phyloP scores from a whole-genome alignment of 345 rosid species.

The Corchorus olitorius region DNA sequence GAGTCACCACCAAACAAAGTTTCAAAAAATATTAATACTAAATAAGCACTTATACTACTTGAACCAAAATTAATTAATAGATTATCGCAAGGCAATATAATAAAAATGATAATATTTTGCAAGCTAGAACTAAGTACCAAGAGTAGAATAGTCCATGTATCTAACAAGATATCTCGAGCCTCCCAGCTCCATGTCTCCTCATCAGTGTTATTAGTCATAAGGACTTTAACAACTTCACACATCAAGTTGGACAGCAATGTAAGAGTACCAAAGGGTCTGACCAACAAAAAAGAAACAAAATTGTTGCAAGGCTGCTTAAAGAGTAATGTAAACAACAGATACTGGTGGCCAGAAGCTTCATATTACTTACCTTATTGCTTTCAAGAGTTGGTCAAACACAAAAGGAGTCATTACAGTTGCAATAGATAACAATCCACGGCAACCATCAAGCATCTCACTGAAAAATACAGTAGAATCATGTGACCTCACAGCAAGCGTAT shows the following conservation, averaged over 20 bases:
- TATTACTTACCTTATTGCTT: slow-evolving; percentile 68
- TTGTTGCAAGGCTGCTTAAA: slow-evolving; percentile 11
- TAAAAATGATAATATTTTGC: not conserved
- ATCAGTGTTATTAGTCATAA: slow-evolving; percentile 56
- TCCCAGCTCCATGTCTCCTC: slow-evolving; percentile 97
- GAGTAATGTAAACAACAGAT: slow-evolving; percentile 8
- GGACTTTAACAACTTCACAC: slow-evolving; percentile 90
- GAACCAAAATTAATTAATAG: slow-evolving; percentile 16
- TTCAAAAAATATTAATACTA: slow-evolving; percentile 5
- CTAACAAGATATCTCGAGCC: slow-evolving; percentile 94
- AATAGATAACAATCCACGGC: slow-evolving; percentile 86
- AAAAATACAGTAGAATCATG: slow-evolving; percentile 26
- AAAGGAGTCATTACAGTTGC: slow-evolving; percentile 72
- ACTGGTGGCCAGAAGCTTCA: not conserved
- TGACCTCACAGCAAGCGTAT: slow-evolving; percentile 23
- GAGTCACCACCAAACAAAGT: slow-evolving; percentile 22
- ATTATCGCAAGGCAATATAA: slow-evolving; percentile 15
- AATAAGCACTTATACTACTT: not conserved
- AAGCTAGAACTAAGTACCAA: slow-evolving; percentile 48
- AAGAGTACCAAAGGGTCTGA: slow-evolving; percentile 91
- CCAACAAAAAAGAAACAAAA: slow-evolving; percentile 30
- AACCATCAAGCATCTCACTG: slow-evolving; percentile 99
- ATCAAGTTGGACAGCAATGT: slow-evolving; percentile 75
- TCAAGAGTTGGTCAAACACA: slow-evolving; percentile 78
- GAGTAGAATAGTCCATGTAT: slow-evolving; percentile 89